A percentile compares a stretch with the other conserved stretches of the same genome.
phyloP scores from a whole-genome alignment of 2,329 filamentous ascomycete species.

The Cercospora zeina region DNA sequence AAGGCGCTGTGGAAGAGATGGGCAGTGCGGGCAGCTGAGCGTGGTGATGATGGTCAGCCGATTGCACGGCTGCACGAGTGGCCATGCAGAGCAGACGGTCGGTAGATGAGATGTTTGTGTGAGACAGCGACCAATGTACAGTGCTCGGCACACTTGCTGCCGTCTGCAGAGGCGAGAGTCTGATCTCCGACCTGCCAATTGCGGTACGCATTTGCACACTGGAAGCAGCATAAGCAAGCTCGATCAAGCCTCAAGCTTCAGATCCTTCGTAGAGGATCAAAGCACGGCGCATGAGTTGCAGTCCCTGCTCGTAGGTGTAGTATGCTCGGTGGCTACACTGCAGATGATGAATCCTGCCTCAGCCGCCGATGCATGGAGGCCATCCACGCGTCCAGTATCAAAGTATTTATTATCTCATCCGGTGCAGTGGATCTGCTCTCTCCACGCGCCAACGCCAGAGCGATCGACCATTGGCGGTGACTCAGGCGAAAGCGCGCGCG shows the following conservation, averaged over 20 bases:
- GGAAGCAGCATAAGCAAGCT: conserved; percentile 3
- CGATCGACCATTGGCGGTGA: conserved; percentile 21
- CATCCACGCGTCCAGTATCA: conserved; percentile 7
- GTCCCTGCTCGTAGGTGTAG: conserved; percentile 1
- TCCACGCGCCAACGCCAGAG: conserved; percentile 6
- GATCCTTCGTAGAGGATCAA: conserved; percentile 8
- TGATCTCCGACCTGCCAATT: background rate
- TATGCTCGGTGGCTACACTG: background rate
- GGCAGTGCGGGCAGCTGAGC: conserved; percentile 22
- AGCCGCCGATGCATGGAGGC: conserved; percentile 15
- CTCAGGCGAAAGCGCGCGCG: conserved; percentile 19
- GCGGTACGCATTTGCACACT: background rate
- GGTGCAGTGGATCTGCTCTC: conserved; percentile 9
- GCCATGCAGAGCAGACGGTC: background rate
- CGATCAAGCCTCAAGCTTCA: conserved; percentile 11
- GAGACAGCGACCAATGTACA: conserved; percentile 5
- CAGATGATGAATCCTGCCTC: conserved; percentile 11
- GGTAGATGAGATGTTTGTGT: conserved; percentile 1
- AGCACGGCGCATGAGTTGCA: conserved; percentile 3
- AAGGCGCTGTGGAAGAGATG: conserved; percentile 63
- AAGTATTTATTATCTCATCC: no score
- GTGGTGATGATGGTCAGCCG: background rate
- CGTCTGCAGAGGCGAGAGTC: background rate
- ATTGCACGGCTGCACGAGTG: background rate
- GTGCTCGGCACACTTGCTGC: conserved; percentile 6